Base-by-base conservation (phyloP, 1,284 basidiomycete genomes). In the Paramarasmius palmivorus region DNA sequence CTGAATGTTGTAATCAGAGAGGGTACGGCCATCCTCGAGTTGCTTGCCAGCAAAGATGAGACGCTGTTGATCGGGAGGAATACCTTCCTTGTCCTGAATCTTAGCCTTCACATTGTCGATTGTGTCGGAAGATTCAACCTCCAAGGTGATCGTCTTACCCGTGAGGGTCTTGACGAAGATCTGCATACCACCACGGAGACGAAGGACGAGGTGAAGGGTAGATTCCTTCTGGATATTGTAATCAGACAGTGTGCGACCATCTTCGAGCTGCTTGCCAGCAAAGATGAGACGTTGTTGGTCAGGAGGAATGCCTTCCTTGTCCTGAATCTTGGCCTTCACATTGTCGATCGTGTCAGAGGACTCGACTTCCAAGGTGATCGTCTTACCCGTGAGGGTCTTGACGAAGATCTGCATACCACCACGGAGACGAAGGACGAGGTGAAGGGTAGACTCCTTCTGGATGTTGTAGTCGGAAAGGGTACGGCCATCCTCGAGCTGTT, bases 361-460 rank as follows among this genome's bases (percentile, higher is more conserved):
- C 73, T 94, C 92, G 9, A 95, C 92, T 73, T 95, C 92, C 29
- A 94, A 78, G n/a, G 93, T 95, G 72, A 96, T 95, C 12, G 93
- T 95, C 84, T 95, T 96, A 47, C 94, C 93, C 15, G 93, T 95
- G 55, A 95, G 76, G 54, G 86, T 89, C 76, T 93, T 93, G 57
- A 93, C 91, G 65, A 93, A 92, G 64, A 92, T 92, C 65, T 92
- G 90, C 90, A 92, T 92, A 23, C 92, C 92, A 65, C 92, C 92
- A 71, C 92, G 89, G 50, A 94, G 85, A 73, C 91, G 90, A 60
- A 95, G 84, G 42, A 85, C 83, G 23, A 94, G 83, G 68, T 95
- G 92, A 56, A 94, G 88, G 42, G 93, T 95, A 0, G 81, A 83
- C 64, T 87, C 84, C 68, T 87, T 86, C 79, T 86, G 84, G 42